Conservation (phyloP, 176 grass and related monocot genomes). For the Oryza meridionalis region DNA sequence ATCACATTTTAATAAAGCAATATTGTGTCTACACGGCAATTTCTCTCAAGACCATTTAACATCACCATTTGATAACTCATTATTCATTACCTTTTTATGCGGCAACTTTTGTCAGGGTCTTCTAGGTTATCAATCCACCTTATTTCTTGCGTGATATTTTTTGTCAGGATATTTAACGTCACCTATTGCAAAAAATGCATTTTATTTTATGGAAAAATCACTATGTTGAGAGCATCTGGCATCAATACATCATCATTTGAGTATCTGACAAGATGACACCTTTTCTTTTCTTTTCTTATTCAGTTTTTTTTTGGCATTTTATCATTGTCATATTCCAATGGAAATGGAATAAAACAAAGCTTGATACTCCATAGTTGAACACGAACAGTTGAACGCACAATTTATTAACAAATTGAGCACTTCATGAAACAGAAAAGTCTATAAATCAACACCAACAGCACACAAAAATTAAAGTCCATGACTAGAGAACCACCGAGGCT, state of each 20-base stretch:
- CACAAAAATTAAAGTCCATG: neutral
- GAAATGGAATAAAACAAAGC: neutral
- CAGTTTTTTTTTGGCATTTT: neutral
- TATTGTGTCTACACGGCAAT: neutral
- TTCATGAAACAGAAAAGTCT: neutral
- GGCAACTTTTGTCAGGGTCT: neutral
- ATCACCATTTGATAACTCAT: neutral
- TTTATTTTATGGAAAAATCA: slow-evolving; percentile 1
- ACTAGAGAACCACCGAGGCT: neutral
- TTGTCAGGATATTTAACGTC: slow-evolving; percentile 5
- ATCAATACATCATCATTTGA: neutral
- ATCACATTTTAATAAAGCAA: neutral
- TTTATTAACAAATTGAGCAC: neutral
- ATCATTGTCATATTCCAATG: neutral
- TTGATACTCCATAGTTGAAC: neutral
- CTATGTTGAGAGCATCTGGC: neutral
- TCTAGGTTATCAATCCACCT: neutral
- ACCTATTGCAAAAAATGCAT: neutral
- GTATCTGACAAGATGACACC: neutral
- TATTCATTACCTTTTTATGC: neutral
- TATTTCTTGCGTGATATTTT: neutral
- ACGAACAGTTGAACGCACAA: neutral
- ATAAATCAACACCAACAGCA: neutral
- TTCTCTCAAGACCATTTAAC: slow-evolving; percentile 33
- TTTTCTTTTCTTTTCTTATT: neutral